Percentiles rank a stretch among this genome's conserved stretches.
phyloP scores from a whole-genome alignment of 129 eudicot genomes.

The Lactuca saligna region DNA sequence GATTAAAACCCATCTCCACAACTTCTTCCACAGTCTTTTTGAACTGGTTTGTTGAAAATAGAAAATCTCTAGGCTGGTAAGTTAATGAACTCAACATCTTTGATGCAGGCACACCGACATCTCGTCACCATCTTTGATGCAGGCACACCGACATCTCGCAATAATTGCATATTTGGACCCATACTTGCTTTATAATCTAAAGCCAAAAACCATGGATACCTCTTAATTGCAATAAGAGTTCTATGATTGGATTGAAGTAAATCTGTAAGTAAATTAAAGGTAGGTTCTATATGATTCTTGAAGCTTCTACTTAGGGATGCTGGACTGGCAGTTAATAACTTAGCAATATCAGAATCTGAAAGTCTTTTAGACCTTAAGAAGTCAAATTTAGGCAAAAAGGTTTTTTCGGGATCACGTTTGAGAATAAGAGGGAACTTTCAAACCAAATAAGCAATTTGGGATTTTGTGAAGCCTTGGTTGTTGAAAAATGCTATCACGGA shows the following conservation, averaged over 20 bases:
- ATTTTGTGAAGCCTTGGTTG: conserved; percentile 19
- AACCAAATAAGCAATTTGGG: conserved; percentile 19
- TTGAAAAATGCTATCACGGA: conserved; percentile 29
- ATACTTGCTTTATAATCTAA: no score
- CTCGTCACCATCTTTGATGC: background rate
- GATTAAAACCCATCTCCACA: no score
- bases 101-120: no score
- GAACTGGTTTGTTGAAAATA: no score
- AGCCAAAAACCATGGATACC: no score
- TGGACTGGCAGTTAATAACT: background rate
- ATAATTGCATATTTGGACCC: no score
- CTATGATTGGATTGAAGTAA: no score
- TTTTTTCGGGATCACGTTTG: conserved; percentile 15
- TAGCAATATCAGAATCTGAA: background rate
- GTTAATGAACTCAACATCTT: background rate
- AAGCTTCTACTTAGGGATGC: conserved; percentile 9
- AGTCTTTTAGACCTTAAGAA: conserved; percentile 17
- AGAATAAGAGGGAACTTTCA: conserved; percentile 7
- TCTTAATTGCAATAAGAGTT: no score
- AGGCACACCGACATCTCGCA: conserved; percentile 12
- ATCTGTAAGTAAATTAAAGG: no score
- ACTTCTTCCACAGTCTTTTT: no score
- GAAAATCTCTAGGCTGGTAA: background rate
- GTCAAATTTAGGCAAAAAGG: conserved; percentile 37
- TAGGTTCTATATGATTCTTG: background rate